Evolutionary conservation across 352 stramenopile species (phyloP).

Genomic region (Globisporangium parvum): DNA sequence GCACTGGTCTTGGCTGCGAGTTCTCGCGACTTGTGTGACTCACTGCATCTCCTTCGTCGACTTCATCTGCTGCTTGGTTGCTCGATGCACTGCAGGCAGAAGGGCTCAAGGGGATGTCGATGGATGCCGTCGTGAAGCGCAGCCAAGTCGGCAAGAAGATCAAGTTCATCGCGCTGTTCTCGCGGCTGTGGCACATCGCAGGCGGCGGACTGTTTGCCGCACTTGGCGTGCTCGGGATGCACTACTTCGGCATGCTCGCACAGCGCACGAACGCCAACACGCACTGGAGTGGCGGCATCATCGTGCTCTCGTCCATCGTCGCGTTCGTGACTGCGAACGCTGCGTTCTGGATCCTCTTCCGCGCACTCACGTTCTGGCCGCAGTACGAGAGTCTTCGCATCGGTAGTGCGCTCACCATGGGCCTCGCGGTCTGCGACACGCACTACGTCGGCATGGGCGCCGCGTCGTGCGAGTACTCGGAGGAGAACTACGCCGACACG

Average conservation of each 20-base stretch:
- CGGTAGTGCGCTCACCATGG: conserved; percentile 53
- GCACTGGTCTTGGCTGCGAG: too few relatives aligned
- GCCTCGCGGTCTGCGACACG: conserved; percentile 50
- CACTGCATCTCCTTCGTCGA: too few relatives aligned
- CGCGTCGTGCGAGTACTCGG: conserved; percentile 31
- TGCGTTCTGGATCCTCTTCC: conserved; percentile 70
- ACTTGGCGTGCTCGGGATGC: conserved; percentile 65
- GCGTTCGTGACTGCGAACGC: conserved; percentile 51
- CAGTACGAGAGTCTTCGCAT: conserved; percentile 41
- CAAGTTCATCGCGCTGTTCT: conserved; percentile 59
- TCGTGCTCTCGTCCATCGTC: conserved; percentile 43
- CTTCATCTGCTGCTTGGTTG: too few relatives aligned
- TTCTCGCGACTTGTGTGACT: too few relatives aligned
- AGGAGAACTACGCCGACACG: conserved; percentile 18
- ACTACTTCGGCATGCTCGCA: conserved; percentile 70
- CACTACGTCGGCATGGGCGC: conserved; percentile 54
- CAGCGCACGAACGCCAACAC: conserved; percentile 38
- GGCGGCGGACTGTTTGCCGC: conserved; percentile 42
- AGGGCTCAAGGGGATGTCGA: conserved; percentile 31
- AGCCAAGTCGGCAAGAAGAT: conserved; percentile 35
- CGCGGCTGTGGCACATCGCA: conserved; percentile 40
- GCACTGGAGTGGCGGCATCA: conserved; percentile 26
- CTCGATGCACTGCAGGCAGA: conserved; percentile 4
- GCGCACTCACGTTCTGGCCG: conserved; percentile 57
- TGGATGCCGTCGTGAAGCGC: conserved; percentile 41